Percentiles rank a stretch among this genome's conserved stretches.
Evolutionary conservation across 2,329 filamentous ascomycete species (phyloP).

Genomic region (Xylariomycetidae sp.): DNA sequence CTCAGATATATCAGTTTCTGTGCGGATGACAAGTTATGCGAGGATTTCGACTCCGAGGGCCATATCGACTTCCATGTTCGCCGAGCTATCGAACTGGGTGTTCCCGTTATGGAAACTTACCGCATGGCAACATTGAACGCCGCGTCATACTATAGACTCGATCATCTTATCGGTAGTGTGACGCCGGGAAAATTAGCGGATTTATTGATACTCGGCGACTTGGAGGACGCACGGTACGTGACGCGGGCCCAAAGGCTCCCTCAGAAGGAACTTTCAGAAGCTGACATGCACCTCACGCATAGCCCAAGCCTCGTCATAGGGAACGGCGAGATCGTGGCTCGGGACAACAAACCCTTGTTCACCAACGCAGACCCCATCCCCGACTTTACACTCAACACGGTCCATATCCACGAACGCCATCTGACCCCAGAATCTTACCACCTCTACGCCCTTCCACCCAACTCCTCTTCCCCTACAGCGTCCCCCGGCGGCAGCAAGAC

Average conservation of each 20-base stretch:
- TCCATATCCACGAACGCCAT: constrained; percentile 7
- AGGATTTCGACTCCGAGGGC: constrained; percentile 14
- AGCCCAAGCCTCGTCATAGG: constrained; percentile 15
- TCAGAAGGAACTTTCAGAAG: no score
- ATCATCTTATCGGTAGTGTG: constrained; percentile 16
- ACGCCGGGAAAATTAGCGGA: constrained; percentile 17
- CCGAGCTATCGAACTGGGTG: constrained; percentile 12
- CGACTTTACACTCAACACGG: constrained; percentile 14
- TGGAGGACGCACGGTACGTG: constrained; percentile 11
- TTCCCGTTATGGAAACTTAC: constrained; percentile 11
- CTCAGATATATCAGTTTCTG: constrained; percentile 15
- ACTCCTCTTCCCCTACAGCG: no score
- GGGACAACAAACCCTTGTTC: constrained; percentile 14
- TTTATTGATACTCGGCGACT: constrained; percentile 11
- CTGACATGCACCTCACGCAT: no score
- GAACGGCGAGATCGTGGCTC: constrained; percentile 16
- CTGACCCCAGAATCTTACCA: constrained; percentile 7
- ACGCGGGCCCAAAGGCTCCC: no score
- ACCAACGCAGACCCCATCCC: constrained; percentile 13
- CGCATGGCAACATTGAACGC: constrained; percentile 17
- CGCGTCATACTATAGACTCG: constrained; percentile 15
- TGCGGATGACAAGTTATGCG: constrained; percentile 17
- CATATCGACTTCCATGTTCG: constrained; percentile 17
- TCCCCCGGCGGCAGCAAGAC: no score
- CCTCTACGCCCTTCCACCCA: constrained; percentile 4